phyloP scores from a whole-genome alignment of 2,329 filamentous ascomycete species.

The Mycosphaerella sp. region DNA sequence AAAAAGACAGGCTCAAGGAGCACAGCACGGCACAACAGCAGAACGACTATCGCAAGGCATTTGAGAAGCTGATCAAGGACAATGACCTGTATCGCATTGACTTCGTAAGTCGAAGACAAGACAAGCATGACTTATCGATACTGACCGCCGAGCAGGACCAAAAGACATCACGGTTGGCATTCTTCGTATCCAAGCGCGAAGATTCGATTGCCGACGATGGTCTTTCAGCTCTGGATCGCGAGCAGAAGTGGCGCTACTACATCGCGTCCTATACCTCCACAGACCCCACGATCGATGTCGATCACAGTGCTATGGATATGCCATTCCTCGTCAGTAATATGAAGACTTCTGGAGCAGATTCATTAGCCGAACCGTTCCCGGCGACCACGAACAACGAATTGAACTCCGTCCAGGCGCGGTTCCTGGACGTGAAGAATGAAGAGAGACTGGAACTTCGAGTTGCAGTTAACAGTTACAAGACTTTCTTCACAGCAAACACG shows the following conservation, averaged over 20 bases:
- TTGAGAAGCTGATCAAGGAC: constrained; percentile 88
- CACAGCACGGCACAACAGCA: constrained; percentile 86
- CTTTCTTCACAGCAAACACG: constrained; percentile 39
- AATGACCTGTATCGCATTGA: constrained; percentile 84
- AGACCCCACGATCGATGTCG: constrained; percentile 62
- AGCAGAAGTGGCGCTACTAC: constrained; percentile 84
- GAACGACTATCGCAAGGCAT: constrained; percentile 83
- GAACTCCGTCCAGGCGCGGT: constrained; percentile 14
- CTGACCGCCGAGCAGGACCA: constrained; percentile 50
- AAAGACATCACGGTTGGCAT: constrained; percentile 58
- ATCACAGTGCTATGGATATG: constrained; percentile 27
- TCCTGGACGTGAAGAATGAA: constrained; percentile 27
- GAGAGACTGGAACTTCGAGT: constrained; percentile 44
- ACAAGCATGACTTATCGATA: neutral
- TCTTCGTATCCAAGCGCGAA: constrained; percentile 82
- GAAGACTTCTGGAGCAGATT: constrained; percentile 34
- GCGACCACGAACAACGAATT: neutral
- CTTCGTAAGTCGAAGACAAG: constrained; percentile 62
- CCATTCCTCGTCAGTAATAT: constrained; percentile 40
- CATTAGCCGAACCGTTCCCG: constrained; percentile 15
- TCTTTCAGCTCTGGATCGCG: constrained; percentile 44
- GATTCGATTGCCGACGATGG: constrained; percentile 68
- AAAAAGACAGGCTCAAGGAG: constrained; percentile 71
- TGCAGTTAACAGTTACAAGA: constrained; percentile 39
- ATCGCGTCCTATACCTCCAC: constrained; percentile 85